Conservation (phyloP, 176 grass and related monocot genomes). For the Pontederia crassipes region DNA sequence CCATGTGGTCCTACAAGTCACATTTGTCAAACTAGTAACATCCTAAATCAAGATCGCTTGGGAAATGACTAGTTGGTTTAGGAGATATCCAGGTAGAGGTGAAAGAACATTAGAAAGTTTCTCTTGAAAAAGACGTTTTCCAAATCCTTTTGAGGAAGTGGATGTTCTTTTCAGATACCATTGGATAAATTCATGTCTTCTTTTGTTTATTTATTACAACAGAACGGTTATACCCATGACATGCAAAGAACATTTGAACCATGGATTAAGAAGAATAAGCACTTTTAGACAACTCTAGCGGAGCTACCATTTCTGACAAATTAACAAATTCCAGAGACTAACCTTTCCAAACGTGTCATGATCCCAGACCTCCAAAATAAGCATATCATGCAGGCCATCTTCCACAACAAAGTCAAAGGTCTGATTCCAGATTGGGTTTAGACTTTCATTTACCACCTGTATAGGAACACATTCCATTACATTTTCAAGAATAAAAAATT, state of each 20-base stretch:
- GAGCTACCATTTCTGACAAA: no score
- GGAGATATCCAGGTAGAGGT: neutral
- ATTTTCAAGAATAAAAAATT: neutral
- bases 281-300: no score
- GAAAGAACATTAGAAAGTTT: neutral
- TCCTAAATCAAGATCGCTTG: slow-evolving; percentile 1
- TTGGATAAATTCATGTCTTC: no score
- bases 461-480: slow-evolving; percentile 18
- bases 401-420: slow-evolving; percentile 92
- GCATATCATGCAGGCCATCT: slow-evolving; percentile 98
- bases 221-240: no score
- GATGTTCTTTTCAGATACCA: no score
- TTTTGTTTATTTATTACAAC: no score
- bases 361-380: slow-evolving; percentile 94
- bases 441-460: slow-evolving; percentile 79
- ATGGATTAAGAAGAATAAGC: no score
- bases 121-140: neutral
- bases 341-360: slow-evolving; percentile 99
- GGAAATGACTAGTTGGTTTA: neutral
- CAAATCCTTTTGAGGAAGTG: no score
- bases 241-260: no score
- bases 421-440: slow-evolving; percentile 96
- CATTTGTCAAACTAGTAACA: slow-evolving; percentile 9
- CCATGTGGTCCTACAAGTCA: slow-evolving; percentile 61
- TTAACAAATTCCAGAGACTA: slow-evolving; percentile 5